Conservation (phyloP, 768 basidiomycete species). For the Pulveroboletus frians region DNA sequence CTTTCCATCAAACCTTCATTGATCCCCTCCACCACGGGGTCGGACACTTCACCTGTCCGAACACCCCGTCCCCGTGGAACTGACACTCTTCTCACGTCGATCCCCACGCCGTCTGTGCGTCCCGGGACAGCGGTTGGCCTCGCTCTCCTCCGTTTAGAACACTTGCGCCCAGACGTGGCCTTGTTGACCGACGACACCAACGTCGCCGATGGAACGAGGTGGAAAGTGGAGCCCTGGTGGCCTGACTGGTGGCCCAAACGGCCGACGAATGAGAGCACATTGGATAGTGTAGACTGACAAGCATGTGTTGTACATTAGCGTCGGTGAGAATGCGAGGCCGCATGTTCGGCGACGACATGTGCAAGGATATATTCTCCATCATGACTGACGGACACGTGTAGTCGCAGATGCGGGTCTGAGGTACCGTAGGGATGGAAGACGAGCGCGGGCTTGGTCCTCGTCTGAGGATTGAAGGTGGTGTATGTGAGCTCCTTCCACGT, state of each 20-base stretch:
- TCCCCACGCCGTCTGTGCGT: conserved; percentile 25
- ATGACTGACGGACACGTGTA: conserved; percentile 76
- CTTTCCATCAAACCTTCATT: conserved; percentile 24
- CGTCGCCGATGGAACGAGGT: conserved; percentile 18
- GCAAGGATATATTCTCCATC: conserved; percentile 75
- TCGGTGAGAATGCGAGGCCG: background rate
- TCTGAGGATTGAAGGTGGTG: conserved; percentile 28
- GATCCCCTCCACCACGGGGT: conserved; percentile 3
- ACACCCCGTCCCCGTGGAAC: conserved; percentile 61
- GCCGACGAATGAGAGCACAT: conserved; percentile 12
- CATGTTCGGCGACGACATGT: conserved; percentile 55
- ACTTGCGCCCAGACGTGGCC: conserved; percentile 34
- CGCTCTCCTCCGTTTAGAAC: conserved; percentile 76
- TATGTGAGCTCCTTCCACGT: conserved; percentile 76
- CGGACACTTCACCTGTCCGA: conserved; percentile 30
- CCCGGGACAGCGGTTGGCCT: conserved; percentile 53
- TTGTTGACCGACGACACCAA: conserved; percentile 11
- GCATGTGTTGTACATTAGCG: background rate
- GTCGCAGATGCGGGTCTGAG: conserved; percentile 5
- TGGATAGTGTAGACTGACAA: conserved; percentile 19
- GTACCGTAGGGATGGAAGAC: conserved; percentile 13
- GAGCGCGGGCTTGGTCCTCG: conserved; percentile 41
- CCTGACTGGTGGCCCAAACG: conserved; percentile 58
- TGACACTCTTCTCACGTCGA: conserved; percentile 67
- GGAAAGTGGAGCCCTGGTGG: conserved; percentile 60